Base-by-base conservation (phyloP, 495 filamentous ascomycete species). In the Cercophora samala region DNA sequence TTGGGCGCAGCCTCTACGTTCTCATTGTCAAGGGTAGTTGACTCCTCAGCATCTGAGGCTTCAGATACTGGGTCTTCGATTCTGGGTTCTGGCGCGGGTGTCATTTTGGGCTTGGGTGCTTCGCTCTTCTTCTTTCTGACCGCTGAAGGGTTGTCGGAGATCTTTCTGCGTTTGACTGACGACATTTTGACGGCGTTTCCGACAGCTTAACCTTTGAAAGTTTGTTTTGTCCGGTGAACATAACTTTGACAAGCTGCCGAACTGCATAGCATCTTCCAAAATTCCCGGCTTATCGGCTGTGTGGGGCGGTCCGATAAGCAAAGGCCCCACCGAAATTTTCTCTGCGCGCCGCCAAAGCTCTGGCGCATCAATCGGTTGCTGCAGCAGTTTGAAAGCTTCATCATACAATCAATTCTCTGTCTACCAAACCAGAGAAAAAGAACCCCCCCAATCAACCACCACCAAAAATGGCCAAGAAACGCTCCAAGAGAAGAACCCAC, bases 401-500 rank as follows among this genome's bases (percentile, higher is more conserved):
- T 52, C 67, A 29, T 32, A 21, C 55, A 64, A 65, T 29, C 55
- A 64, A 65, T 29, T 55, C 24, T 55, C 32, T 24, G 11, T 52
- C 51, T 68, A 42, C 53, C 22, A 60, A 62, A 64, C 54, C 18
- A 63, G 66, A n/a, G 52, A 64, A 13, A 64, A 55, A n/a, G n/a
- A n/a, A n/a, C n/a, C n/a, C n/a, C n/a, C n/a, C 18, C 42, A 4
- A 63, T 55, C 65, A 70, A 66, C 65, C 60, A 65, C 37, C 65
- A 67, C 42, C 54, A 74, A 63, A n/a, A 74, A 96, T 96, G 94
- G 93, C 92, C 46, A 90, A 88, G 76, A 82, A 84, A 78, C 84
- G 91, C 70, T 88, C 87, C 29, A 98, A 97, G 80, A 97, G 93
- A 84, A 90, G 91, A 76, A 96, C 94, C 52, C 93, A 97, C 78